A percentile compares a stretch with the other conserved stretches of the same genome.
These are phyloP conservation scores for Helicocarpus griseus DNA, from an alignment of 2,329 filamentous ascomycete genomes.

Conservation along the genomic window DNA sequence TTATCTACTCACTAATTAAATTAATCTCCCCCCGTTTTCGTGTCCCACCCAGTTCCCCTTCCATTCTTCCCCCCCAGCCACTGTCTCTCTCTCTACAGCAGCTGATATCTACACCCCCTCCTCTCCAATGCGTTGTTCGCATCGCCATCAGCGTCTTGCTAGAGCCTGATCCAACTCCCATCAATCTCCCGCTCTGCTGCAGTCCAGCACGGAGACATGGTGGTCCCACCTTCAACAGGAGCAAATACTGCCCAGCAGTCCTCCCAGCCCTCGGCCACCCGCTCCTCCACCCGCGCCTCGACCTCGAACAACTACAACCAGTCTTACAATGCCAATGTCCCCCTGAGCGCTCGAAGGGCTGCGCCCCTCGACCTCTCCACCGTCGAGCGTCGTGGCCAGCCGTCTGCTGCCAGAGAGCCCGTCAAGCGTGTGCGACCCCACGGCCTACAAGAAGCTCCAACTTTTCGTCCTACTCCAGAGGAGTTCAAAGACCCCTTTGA, in stretches of 20 bases:
- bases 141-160: constrained; percentile 3
- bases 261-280: constrained; percentile 24
- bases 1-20: not conserved
- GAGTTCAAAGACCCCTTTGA: constrained; percentile 92
- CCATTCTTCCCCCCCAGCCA: not conserved
- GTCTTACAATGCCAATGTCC: constrained; percentile 42
- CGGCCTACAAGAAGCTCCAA: constrained; percentile 79
- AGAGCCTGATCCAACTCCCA: not conserved
- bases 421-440: constrained; percentile 72
- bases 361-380: constrained; percentile 72
- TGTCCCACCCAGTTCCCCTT: not conserved
- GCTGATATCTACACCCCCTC: not conserved
- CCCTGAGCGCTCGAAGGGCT: constrained; percentile 55
- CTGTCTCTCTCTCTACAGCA: not conserved
- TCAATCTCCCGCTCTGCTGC: not conserved
- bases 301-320: constrained; percentile 31
- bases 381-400: constrained; percentile 82
- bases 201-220: constrained; percentile 26
- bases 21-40: too few species aligned
- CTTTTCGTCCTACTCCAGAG: constrained; percentile 79
- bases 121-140: constrained; percentile 6
- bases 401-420: constrained; percentile 64
- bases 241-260: constrained; percentile 16
- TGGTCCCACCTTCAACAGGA: constrained; percentile 36
- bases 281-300: constrained; percentile 30